A percentile compares a stretch with the other conserved stretches of the same genome.
Conservation (phyloP, 163 green algal species). For the Smithsoniella earleae region DNA sequence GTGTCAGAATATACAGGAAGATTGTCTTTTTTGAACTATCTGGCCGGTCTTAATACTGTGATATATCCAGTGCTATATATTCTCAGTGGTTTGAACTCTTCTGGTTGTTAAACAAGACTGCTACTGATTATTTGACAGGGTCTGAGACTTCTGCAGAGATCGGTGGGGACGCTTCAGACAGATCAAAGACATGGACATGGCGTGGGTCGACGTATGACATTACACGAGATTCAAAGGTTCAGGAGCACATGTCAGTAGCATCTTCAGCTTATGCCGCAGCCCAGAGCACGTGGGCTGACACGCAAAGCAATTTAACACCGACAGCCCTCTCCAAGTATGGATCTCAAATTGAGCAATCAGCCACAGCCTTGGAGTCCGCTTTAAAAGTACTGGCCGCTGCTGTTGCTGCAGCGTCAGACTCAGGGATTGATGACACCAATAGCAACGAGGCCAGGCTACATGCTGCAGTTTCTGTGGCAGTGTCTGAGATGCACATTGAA, state of each 20-base stretch:
- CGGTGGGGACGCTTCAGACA: too few relatives aligned
- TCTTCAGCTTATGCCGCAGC: background rate
- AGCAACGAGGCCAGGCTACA: background rate
- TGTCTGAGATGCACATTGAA: conserved; percentile 9
- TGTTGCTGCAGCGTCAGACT: background rate
- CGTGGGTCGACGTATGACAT: too few relatives aligned
- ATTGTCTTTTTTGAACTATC: too few relatives aligned
- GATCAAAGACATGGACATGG: too few relatives aligned
- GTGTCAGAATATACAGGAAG: too few relatives aligned
- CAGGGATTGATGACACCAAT: background rate
- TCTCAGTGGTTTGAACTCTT: too few relatives aligned
- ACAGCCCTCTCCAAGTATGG: background rate
- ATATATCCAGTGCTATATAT: too few relatives aligned
- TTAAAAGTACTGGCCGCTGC: background rate
- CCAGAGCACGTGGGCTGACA: background rate
- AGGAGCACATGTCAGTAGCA: background rate
- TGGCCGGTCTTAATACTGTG: too few relatives aligned
- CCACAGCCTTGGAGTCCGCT: background rate
- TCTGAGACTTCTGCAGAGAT: too few relatives aligned
- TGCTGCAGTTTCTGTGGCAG: background rate
- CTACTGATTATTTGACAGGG: too few relatives aligned
- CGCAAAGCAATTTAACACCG: background rate
- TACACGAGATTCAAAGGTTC: too few relatives aligned
- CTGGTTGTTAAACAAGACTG: too few relatives aligned
- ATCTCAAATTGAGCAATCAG: background rate